Conservation (phyloP, 148 eudicot genomes). For the Chenopodium suecicum region DNA sequence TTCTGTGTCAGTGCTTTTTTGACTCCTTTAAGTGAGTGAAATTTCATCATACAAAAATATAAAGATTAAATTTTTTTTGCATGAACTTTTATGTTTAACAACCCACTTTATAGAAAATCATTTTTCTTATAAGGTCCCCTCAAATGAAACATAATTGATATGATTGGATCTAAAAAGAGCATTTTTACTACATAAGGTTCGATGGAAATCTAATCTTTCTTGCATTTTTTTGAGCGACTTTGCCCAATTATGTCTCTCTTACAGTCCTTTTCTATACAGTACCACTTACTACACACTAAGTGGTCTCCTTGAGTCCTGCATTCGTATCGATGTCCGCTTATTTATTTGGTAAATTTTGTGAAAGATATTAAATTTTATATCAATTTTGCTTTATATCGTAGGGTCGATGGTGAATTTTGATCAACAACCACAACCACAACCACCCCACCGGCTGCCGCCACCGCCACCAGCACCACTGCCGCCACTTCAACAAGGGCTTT, state of each 20-base stretch:
- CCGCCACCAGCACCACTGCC: too few species aligned
- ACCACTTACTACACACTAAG: too few species aligned
- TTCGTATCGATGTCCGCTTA: not conserved
- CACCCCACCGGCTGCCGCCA: not conserved
- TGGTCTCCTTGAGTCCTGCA: too few species aligned
- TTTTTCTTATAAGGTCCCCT: conserved; percentile 15
- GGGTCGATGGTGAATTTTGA: conserved; percentile 30
- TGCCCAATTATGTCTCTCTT: conserved; percentile 20
- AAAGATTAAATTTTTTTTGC: not conserved
- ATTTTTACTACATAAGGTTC: not conserved
- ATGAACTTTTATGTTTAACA: not conserved
- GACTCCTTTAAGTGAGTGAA: not conserved
- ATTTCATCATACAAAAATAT: not conserved
- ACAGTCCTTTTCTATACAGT: not conserved
- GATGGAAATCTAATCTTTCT: not conserved
- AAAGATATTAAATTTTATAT: not conserved
- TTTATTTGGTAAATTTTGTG: not conserved
- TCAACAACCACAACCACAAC: conserved; percentile 7
- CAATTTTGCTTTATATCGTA: not conserved
- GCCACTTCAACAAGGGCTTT: too few species aligned
- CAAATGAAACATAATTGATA: conserved; percentile 17
- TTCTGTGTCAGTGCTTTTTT: not conserved
- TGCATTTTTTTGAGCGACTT: conserved; percentile 1
- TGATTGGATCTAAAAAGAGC: not conserved
- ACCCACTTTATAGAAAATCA: not conserved